Percentiles rank a stretch among this genome's conserved stretches.
These are phyloP conservation scores for Cytidiella melzeri DNA, from an alignment of 768 basidiomycete genomes.

Conservation along the genomic window DNA sequence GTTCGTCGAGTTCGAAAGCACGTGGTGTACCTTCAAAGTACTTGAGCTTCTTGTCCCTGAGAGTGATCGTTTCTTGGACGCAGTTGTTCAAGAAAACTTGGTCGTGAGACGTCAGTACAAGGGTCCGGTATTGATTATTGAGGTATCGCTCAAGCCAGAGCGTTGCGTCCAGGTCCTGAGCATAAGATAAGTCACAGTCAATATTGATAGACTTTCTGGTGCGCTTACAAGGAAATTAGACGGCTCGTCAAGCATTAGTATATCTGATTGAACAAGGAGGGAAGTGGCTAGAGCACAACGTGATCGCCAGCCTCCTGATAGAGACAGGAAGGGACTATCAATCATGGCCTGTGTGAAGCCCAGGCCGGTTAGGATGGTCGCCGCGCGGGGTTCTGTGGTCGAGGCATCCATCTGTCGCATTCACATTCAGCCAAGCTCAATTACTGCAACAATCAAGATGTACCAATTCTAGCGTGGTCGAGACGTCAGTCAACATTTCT, in stretches of 20 bases:
- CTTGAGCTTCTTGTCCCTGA: conserved; percentile 14
- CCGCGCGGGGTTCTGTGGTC: conserved; percentile 8
- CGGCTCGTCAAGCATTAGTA: conserved; percentile 10
- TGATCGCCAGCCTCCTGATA: conserved; percentile 11
- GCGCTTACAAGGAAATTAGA: conserved; percentile 10
- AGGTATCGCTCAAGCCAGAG: conserved; percentile 9
- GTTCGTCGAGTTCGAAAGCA: conserved; percentile 17
- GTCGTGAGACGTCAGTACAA: conserved; percentile 19
- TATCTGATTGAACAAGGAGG: conserved; percentile 10
- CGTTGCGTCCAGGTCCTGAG: conserved; percentile 9
- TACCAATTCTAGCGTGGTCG: conserved; percentile 16
- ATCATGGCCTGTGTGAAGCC: conserved; percentile 11
- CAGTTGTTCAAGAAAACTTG: conserved; percentile 19
- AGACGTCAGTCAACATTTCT: conserved; percentile 17
- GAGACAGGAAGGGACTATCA: conserved; percentile 3
- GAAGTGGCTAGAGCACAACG: conserved; percentile 11
- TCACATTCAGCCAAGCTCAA: conserved; percentile 6
- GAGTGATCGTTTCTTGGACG: conserved; percentile 18
- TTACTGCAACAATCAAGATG: too few relatives aligned
- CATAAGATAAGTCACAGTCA: not conserved
- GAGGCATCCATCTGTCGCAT: conserved; percentile 8
- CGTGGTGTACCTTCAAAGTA: conserved; percentile 18
- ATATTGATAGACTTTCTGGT: too few relatives aligned
- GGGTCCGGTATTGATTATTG: conserved; percentile 8
- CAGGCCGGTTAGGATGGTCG: conserved; percentile 6